Evolutionary conservation across 2,329 filamentous ascomycete genomes (phyloP).

Genomic region (Neonectria magnoliae): DNA sequence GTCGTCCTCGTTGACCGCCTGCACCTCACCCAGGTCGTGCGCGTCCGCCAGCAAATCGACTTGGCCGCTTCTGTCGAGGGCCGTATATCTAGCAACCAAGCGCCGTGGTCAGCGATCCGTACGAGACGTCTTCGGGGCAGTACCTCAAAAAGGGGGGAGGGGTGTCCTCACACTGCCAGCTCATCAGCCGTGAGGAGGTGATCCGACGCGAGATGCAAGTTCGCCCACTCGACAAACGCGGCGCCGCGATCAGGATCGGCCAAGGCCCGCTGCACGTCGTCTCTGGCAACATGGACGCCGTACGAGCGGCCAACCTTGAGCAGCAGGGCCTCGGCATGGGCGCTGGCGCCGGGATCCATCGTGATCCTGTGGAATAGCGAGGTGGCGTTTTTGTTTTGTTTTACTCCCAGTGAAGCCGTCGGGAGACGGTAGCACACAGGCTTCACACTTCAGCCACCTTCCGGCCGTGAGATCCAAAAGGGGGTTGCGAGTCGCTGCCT

Average conservation of each 20-base stretch:
- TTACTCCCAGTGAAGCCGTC: conserved; percentile 27
- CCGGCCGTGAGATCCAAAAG: not conserved
- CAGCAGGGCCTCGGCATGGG: conserved; percentile 47
- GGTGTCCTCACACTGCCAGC: conserved; percentile 57
- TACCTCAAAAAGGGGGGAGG: not conserved
- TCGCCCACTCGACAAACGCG: conserved; percentile 59
- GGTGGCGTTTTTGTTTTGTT: conserved; percentile 46
- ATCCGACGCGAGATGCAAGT: conserved; percentile 58
- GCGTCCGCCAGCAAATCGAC: conserved; percentile 57
- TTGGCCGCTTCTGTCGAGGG: conserved; percentile 59
- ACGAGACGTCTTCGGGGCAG: conserved; percentile 17
- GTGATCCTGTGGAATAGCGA: conserved; percentile 46
- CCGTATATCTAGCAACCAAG: conserved; percentile 56
- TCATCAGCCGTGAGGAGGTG: conserved; percentile 66
- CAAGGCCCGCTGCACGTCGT: conserved; percentile 52
- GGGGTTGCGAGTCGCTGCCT: conserved; percentile 4
- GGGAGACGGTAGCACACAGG: conserved; percentile 35
- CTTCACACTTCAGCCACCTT: conserved; percentile 23
- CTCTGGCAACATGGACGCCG: conserved; percentile 45
- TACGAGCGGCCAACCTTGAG: conserved; percentile 47
- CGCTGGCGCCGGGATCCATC: conserved; percentile 44
- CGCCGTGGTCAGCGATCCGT: conserved; percentile 21
- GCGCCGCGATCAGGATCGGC: conserved; percentile 48
- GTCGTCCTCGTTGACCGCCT: conserved; percentile 67
- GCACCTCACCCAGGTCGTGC: conserved; percentile 58